Conservation (phyloP, 2,329 filamentous ascomycete genomes). For the Ophiostoma sp. region DNA sequence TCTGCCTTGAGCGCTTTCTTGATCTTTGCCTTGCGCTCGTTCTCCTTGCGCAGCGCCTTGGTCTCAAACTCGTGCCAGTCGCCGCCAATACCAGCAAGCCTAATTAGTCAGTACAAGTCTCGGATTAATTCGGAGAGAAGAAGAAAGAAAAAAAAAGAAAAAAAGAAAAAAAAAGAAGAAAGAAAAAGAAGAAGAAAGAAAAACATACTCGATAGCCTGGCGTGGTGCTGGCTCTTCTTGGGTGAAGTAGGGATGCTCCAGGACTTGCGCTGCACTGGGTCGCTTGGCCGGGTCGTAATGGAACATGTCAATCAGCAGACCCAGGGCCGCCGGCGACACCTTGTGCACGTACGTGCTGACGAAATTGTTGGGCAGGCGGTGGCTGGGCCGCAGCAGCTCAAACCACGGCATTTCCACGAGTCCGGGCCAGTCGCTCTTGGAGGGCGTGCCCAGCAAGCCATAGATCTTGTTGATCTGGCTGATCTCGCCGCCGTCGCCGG, state of each 20-base stretch:
- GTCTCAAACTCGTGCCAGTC: constrained; percentile 99
- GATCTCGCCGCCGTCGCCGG: constrained; percentile 91
- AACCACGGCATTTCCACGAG: constrained; percentile 97
- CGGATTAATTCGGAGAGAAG: neutral
- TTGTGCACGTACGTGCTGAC: constrained; percentile 74
- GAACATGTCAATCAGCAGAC: constrained; percentile 79
- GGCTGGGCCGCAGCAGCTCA: constrained; percentile 75
- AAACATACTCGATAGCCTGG: constrained; percentile 71
- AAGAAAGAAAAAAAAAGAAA: constrained; percentile 29
- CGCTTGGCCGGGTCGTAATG: constrained; percentile 79
- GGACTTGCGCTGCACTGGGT: constrained; percentile 75
- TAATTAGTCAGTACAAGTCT: constrained; percentile 32
- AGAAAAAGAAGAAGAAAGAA: too few relatives aligned
- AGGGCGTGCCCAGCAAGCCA: constrained; percentile 82
- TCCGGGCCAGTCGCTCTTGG: constrained; percentile 75
- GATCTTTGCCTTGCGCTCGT: constrained; percentile 60
- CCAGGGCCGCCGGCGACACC: constrained; percentile 73
- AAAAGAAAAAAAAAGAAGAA: constrained; percentile 29
- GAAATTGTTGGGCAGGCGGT: constrained; percentile 69
- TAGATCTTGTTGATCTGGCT: constrained; percentile 98
- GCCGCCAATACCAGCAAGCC: constrained; percentile 73
- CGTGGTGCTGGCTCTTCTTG: constrained; percentile 70
- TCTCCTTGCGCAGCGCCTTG: constrained; percentile 87
- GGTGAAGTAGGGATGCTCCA: constrained; percentile 84
- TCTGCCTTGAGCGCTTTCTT: constrained; percentile 30